phyloP scores from a whole-genome alignment of 768 basidiomycete species.

The Xerocomellus intermedius region DNA sequence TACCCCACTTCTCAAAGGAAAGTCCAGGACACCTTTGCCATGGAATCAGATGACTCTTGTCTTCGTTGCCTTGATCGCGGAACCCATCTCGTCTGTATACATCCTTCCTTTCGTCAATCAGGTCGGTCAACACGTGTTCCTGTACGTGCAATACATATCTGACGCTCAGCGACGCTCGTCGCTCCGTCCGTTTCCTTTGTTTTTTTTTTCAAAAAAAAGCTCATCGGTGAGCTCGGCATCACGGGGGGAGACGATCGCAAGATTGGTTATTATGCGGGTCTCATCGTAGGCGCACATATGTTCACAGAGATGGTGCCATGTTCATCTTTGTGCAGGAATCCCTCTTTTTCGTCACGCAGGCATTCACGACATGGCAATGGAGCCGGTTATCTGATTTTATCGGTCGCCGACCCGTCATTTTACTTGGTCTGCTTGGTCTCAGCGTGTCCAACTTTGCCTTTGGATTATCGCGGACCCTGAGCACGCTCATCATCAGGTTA shows the following conservation, averaged over 20 bases:
- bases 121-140: slow-evolving; percentile 27
- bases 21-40: slow-evolving; percentile 44
- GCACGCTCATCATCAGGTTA: slow-evolving; percentile 55
- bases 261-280: slow-evolving; percentile 67
- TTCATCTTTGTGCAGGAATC: slow-evolving; percentile 45
- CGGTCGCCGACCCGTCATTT: slow-evolving; percentile 61
- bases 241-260: slow-evolving; percentile 61
- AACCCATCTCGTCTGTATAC: slow-evolving; percentile 52
- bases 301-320: background rate
- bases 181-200: background rate
- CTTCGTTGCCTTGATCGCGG: slow-evolving; percentile 49
- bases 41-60: slow-evolving; percentile 48
- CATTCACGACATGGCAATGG: slow-evolving; percentile 60
- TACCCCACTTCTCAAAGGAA: slow-evolving; percentile 40
- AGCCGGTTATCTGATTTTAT: slow-evolving; percentile 58
- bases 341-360: slow-evolving; percentile 58
- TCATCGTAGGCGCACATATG: slow-evolving; percentile 43
- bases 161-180: background rate
- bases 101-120: slow-evolving; percentile 66
- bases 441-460: slow-evolving; percentile 56
- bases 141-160: background rate
- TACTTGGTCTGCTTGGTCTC: slow-evolving; percentile 53
- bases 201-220: slow-evolving; percentile 31
- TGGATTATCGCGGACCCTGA: slow-evolving; percentile 59
- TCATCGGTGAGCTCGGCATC: slow-evolving; percentile 58